phyloP scores from a whole-genome alignment of 352 stramenopile species.

The Pythium apleroticum region DNA sequence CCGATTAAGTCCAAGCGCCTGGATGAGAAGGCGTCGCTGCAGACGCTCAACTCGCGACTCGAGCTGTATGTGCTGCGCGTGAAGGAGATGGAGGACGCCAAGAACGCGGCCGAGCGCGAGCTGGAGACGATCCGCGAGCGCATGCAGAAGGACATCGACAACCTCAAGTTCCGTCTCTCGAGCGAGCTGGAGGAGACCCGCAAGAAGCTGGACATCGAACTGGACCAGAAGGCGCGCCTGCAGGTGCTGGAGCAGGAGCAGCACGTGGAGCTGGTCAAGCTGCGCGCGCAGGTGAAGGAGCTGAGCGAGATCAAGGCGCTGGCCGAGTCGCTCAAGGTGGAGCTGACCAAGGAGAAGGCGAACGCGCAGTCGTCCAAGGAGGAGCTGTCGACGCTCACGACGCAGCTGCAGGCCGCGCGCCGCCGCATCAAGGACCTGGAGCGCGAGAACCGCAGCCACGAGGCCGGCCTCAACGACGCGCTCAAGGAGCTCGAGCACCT shows the following conservation, averaged over 20 bases:
- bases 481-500: slow-evolving; percentile 71
- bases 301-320: slow-evolving; percentile 58
- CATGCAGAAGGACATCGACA: slow-evolving; percentile 80
- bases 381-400: slow-evolving; percentile 65
- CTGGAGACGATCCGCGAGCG: slow-evolving; percentile 78
- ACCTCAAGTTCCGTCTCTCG: slow-evolving; percentile 49
- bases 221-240: slow-evolving; percentile 70
- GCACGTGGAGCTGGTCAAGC: slow-evolving; percentile 71
- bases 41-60: slow-evolving; percentile 79
- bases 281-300: slow-evolving; percentile 72
- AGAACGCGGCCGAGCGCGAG: slow-evolving; percentile 69
- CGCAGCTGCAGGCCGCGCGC: slow-evolving; percentile 58
- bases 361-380: slow-evolving; percentile 78
- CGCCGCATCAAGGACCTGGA: slow-evolving; percentile 75
- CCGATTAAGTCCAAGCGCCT: slow-evolving; percentile 85
- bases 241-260: slow-evolving; percentile 82
- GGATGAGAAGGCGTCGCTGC: slow-evolving; percentile 80
- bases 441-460: slow-evolving; percentile 54
- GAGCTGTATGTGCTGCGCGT: slow-evolving; percentile 84
- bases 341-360: slow-evolving; percentile 59
- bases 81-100: slow-evolving; percentile 81
- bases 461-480: slow-evolving; percentile 48
- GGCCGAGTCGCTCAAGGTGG: slow-evolving; percentile 45
- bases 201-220: slow-evolving; percentile 75
- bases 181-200: slow-evolving; percentile 80